A percentile compares a stretch with the other conserved stretches of the same genome.
Evolutionary conservation across 305 asterid species (phyloP).

Genomic region (Fraxinus sp.): DNA sequence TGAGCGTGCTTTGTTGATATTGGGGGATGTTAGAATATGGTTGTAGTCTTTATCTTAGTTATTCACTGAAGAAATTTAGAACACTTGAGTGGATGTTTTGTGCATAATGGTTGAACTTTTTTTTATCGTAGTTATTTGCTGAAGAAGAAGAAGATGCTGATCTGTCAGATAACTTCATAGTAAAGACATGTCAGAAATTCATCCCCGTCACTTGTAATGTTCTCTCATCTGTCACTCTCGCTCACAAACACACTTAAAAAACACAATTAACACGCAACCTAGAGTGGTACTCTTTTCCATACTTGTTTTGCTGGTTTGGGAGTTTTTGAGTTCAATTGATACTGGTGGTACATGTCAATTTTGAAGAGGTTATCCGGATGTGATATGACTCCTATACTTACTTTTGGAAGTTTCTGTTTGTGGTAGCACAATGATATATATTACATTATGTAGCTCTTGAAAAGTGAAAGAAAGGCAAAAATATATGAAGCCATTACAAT

Average conservation of each 20-base stretch:
- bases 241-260: background rate
- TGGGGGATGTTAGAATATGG: background rate
- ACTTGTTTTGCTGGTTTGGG: background rate
- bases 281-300: background rate
- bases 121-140: slow-evolving; percentile 56
- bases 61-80: slow-evolving; percentile 46
- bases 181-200: slow-evolving; percentile 94
- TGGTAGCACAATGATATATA: background rate
- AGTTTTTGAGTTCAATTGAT: background rate
- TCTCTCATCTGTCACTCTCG: slow-evolving; percentile 25
- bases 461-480: background rate
- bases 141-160: slow-evolving; percentile 77
- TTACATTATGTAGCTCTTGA: background rate
- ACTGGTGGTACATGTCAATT: background rate
- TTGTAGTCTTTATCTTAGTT: slow-evolving; percentile 33
- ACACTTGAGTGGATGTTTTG: background rate
- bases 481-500: background rate
- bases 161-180: slow-evolving; percentile 88
- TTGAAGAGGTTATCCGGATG: background rate
- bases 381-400: background rate
- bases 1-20: slow-evolving; percentile 6
- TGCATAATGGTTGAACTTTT: background rate
- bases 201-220: slow-evolving; percentile 85
- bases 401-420: background rate
- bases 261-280: slow-evolving; percentile 6